Base-by-base conservation (phyloP, 1,284 basidiomycete genomes). In the Flammula alnicola region DNA sequence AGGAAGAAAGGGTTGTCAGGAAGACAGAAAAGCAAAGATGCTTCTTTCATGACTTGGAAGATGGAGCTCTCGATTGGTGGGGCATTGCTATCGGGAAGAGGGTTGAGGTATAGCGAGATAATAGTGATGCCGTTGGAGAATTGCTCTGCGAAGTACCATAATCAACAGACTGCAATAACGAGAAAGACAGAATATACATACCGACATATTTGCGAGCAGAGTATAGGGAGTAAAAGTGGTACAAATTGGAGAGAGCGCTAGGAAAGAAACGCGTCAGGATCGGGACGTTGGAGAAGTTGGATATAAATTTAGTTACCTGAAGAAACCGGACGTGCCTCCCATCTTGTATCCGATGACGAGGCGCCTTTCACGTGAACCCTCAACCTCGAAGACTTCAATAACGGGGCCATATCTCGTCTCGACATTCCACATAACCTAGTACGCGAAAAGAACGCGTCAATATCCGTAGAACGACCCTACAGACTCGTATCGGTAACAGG, bases 121-220 rank as follows among this genome's bases (percentile, higher is more conserved):
- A 99, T 95, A 48, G 95, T 97, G 63, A 98, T 78, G 17, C 96
- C 96, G 66, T 98, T 98, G 57, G 91, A 85, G 76, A 99, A 99
- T 77, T 98, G 95, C 73, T 99, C 96, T 75, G 50, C n/a, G 32
- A 26, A 20, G 35, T 38, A 48, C 70, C 54, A 44, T 11, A 38
- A 36, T 46, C 37, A 38, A 36, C 4, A 23, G 16, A n/a, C n/a
- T n/a, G n/a, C 8, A 32, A 35, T 32, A 22, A 29, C 30, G 16
- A n/a, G 12, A 49, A 35, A 41, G 27, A 35, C 16, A 46, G 9
- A 8, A 44, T 38, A 16, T 22, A 78, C 81, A 50, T 51, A 83
- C 81, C 84, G 55, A 95, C 93, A 69, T 95, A 96, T 79, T 96
- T 96, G 57, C 94, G 81, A 23, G 90, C 85, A n/a, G 90, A 93